These are phyloP conservation scores for Eucalyptus marginata DNA, from an alignment of 345 rosid species.

Conservation along the genomic window DNA sequence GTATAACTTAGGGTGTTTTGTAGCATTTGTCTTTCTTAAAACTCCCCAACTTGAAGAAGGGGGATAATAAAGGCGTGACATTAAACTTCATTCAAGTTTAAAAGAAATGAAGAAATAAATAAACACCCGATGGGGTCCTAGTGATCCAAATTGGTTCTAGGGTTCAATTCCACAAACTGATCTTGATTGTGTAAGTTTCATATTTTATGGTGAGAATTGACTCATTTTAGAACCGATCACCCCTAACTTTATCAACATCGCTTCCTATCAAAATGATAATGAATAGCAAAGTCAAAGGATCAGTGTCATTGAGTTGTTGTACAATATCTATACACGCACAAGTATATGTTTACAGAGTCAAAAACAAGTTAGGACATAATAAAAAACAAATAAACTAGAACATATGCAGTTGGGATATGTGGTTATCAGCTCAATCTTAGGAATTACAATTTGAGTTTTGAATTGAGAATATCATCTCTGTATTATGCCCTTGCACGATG, in stretches of 20 bases:
- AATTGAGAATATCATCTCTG: background rate
- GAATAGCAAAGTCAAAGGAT: background rate
- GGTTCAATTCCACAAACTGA: background rate
- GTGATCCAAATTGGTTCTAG: fast-evolving
- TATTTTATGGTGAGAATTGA: background rate
- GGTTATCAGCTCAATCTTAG: background rate
- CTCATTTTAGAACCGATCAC: background rate
- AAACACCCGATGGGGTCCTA: fast-evolving
- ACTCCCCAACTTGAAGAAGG: background rate
- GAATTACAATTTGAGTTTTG: background rate
- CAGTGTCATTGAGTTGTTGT: background rate
- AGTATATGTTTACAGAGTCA: background rate
- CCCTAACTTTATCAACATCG: background rate
- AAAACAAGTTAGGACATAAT: background rate
- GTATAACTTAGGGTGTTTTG: background rate
- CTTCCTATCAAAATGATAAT: background rate
- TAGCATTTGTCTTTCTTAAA: background rate
- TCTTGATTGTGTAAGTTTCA: background rate
- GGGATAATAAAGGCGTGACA: background rate
- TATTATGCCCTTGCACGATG: background rate
- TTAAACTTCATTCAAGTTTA: background rate
- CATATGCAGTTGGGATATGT: background rate
- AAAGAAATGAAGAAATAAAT: background rate
- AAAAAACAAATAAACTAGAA: background rate
- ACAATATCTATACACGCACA: background rate